Percentiles rank a stretch among this genome's conserved stretches.
phyloP scores from a whole-genome alignment of 306 rosid genomes.

The Adenanthera pavonina region DNA sequence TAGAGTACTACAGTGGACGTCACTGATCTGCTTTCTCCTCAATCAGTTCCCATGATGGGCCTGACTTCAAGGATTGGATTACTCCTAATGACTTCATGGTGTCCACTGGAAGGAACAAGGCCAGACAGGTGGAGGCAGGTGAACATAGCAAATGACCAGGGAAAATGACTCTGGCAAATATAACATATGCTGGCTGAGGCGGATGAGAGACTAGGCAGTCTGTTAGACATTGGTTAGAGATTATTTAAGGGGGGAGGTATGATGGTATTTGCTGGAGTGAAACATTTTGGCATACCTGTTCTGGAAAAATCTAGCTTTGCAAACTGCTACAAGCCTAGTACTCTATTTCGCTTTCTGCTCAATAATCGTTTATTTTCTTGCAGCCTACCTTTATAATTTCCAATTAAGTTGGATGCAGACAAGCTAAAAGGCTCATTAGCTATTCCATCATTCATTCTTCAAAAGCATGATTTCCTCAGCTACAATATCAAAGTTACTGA shows the following conservation, averaged over 20 bases:
- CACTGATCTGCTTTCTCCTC: neutral
- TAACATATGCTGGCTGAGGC: neutral
- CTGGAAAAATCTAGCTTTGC: neutral
- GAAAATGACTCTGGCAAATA: neutral
- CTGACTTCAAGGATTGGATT: neutral
- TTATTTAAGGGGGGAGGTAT: neutral
- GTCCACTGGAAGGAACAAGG: neutral
- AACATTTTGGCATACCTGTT: neutral
- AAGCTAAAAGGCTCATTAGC: no score
- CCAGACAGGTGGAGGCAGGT: neutral
- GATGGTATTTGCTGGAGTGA: neutral
- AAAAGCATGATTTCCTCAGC: no score
- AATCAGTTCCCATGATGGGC: neutral
- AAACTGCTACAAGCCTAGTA: neutral
- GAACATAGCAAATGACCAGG: neutral
- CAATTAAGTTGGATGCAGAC: no score
- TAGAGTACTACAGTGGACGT: neutral
- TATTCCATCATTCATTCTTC: no score
- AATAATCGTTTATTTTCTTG: neutral
- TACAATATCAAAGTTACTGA: no score
- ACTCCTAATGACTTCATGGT: neutral
- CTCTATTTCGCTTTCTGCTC: neutral
- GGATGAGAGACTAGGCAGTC: neutral
- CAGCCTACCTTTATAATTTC: neutral
- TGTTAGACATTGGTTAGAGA: no score